Base-by-base conservation (phyloP, 139 green algal genomes). In the Volvox reticuliferus region DNA sequence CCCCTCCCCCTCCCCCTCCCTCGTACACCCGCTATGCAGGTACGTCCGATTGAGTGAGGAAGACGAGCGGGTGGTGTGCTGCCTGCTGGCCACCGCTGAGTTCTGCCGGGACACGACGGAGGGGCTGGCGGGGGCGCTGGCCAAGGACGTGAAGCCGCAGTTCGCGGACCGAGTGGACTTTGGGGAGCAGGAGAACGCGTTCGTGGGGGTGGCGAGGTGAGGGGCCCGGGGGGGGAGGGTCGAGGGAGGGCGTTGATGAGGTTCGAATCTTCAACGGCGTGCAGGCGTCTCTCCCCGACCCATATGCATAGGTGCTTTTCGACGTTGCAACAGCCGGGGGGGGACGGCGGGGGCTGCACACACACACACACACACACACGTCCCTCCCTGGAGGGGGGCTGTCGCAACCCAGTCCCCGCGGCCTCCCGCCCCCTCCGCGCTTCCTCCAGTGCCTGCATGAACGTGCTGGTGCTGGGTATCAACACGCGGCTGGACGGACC, bases 11-110 rank as follows among this genome's bases (percentile, higher is more conserved):
- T 77, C 71, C 9, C 14, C 22, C 71, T 79, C 32, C 21, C 71
- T 35, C 71, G 77, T 32, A 12, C 35, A 30, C 28, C 28, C 18
- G 16, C 73, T 2, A 32, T 33, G 97, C 62, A 99, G 97, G 95
- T 93, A 97, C 78, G 93, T 97, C 32, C 85, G 89, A 22, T 32
- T 96, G 79, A 69, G 82, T 0, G 88, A 93, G 33, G 91, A 94
- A 36, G 94, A 96, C 24, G 94, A 96, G 91, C 76, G 90, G 50
- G 93, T 99, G 22, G 89, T 98, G 0, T 98, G 95, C 88, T 94
- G 95, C 79, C 98, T 99, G 88, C 93, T 99, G 83, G 96, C 96
- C 92, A 99, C 98, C 12, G 95, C 96, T 0, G 98, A 99, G 90
- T 99, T 99, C 93, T 99, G 98, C 95, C 73, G 90, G 18, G 94